phyloP scores from a whole-genome alignment of 2,329 filamentous ascomycete species.

The Talaromyces atroroseus region DNA sequence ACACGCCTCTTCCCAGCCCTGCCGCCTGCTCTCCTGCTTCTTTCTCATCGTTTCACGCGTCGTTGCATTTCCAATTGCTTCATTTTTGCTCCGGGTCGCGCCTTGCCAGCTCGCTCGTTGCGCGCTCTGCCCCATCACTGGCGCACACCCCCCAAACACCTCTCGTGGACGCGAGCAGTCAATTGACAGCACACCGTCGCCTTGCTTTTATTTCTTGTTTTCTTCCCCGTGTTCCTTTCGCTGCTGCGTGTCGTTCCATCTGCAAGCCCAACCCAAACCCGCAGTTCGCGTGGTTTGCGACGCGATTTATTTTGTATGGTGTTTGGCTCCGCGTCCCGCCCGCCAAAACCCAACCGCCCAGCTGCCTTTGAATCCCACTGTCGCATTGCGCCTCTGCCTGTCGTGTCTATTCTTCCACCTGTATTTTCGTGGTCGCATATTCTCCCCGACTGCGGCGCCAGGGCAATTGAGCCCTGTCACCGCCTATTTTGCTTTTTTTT shows the following conservation, averaged over 20 bases:
- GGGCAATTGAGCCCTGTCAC: background rate
- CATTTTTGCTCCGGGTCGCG: slow-evolving; percentile 22
- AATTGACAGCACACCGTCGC: background rate
- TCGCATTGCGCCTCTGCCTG: background rate
- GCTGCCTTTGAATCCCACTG: background rate
- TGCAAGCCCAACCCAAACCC: background rate
- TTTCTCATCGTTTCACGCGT: slow-evolving; percentile 15
- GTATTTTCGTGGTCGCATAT: slow-evolving; percentile 13
- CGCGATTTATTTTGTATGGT: slow-evolving; percentile 11
- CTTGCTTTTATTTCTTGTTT: background rate
- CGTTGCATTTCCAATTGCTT: slow-evolving; percentile 21
- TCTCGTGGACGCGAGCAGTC: background rate
- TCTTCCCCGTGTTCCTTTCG: background rate
- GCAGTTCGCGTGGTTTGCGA: background rate
- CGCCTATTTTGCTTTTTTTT: background rate
- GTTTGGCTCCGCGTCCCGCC: slow-evolving; percentile 14
- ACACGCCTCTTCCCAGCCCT: slow-evolving; percentile 17
- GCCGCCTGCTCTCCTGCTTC: slow-evolving; percentile 12
- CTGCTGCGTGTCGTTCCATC: background rate
- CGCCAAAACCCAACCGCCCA: slow-evolving; percentile 1
- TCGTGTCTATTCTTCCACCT: slow-evolving; percentile 1
- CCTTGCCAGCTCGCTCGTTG: slow-evolving; percentile 6
- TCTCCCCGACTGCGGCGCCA: background rate
- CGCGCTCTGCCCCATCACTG: background rate
- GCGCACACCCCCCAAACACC: background rate